Base-by-base conservation (phyloP, 345 rosid genomes). In the Trapa incisa region DNA sequence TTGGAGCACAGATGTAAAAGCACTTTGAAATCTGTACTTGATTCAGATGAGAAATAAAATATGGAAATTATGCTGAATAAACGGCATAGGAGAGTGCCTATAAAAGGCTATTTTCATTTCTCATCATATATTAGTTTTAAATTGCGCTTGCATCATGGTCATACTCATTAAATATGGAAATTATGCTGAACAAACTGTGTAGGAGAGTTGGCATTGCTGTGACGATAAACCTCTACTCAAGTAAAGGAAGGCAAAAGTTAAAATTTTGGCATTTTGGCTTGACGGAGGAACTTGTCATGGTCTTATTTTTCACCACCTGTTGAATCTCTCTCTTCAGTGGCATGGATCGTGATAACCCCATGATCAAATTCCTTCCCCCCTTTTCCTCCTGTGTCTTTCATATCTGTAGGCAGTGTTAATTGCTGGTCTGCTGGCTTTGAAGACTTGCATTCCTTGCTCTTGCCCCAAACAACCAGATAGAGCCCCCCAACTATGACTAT, bases 381-480 rank as follows among this genome's bases (percentile, higher is more conserved):
- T 2, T 52, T 77, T 60, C 33, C 64, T 22, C 64, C 78, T 14
- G 50, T 48, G 8, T 70, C 75, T 29, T 43, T 29, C 58, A 71
- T 52, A 61, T 73, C 71, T 32, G 73, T 70, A 16, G 74, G 64
- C 41, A 83, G 65, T 66, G 75, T 61, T 64, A 66, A 68, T 68
- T 72, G 77, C 56, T 73, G 78, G 8, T 57, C 69, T 0, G 0
- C 1, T 2, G 37, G 35, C 36, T 50, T 2, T 2, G 81, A 22
- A 36, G 75, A 68, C 42, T 72, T 2, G 61, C 85, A 63, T 73
- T 92, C 98, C 73, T 89, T 88, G 72, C 82, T 69, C 76, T 89
- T 92, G 4, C 97, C 96, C 97, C 98, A 92, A 10, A 89, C 78
- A 29, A 92, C 96, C 37, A 88, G 83, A 75, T 85, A 89, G 37